These are phyloP conservation scores for Fusarium sp. DNA, from an alignment of 2,329 filamentous ascomycete genomes.

Conservation along the genomic window DNA sequence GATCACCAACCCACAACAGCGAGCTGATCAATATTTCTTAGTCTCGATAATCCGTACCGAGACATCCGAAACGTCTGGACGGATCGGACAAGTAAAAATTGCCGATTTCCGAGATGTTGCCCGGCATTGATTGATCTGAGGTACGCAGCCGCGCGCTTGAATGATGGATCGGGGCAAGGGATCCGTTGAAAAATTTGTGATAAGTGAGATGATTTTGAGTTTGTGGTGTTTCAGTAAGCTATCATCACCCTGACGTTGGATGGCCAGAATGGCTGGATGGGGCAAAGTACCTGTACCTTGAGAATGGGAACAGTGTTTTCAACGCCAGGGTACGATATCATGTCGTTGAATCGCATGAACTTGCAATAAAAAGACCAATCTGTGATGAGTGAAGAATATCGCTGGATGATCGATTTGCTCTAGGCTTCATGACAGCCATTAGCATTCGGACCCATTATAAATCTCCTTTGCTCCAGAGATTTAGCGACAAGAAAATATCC, in stretches of 20 bases:
- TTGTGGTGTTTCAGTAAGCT: neutral
- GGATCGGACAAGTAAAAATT: slow-evolving; percentile 12
- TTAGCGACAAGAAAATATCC: neutral
- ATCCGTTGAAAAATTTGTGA: neutral
- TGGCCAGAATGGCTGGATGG: neutral
- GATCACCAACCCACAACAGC: neutral
- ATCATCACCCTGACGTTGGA: neutral
- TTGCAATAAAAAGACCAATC: neutral
- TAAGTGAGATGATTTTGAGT: neutral
- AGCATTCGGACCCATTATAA: neutral
- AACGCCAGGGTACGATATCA: neutral
- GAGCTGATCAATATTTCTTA: neutral
- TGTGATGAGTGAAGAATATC: neutral
- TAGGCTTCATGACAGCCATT: neutral
- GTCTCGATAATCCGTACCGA: slow-evolving; percentile 7
- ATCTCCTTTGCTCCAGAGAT: neutral
- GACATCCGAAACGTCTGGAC: slow-evolving; percentile 3
- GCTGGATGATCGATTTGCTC: neutral
- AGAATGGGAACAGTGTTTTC: neutral
- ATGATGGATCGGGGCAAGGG: neutral
- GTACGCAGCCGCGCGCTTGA: slow-evolving; percentile 30
- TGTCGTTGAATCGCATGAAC: neutral
- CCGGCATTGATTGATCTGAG: slow-evolving; percentile 22
- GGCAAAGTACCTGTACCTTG: neutral
- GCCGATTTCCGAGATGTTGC: slow-evolving; percentile 14